These are phyloP conservation scores for Neocatenulostroma microsporum DNA, from an alignment of 2,329 filamentous ascomycete genomes.

Conservation along the genomic window DNA sequence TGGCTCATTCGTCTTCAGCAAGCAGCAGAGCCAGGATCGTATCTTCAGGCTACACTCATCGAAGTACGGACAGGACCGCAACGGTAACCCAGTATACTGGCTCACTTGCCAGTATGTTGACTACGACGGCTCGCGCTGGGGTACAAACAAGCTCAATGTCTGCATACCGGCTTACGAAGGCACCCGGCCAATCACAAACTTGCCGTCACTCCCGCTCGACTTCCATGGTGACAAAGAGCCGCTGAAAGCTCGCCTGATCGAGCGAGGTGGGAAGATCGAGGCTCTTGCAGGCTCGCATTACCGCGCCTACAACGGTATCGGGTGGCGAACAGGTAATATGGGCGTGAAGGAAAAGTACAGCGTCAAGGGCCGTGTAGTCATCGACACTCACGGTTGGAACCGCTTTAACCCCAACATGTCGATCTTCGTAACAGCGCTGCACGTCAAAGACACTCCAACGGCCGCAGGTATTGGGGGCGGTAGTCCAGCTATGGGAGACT, in stretches of 20 bases:
- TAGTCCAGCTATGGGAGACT: slow-evolving; percentile 1
- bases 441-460: slow-evolving; percentile 7
- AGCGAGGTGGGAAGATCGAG: slow-evolving; percentile 42
- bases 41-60: slow-evolving; percentile 27
- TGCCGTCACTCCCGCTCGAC: slow-evolving; percentile 39
- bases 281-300: slow-evolving; percentile 43
- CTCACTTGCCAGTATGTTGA: slow-evolving; percentile 27
- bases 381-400: slow-evolving; percentile 42
- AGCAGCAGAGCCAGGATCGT: slow-evolving; percentile 32
- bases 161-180: slow-evolving; percentile 31
- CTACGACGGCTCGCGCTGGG: slow-evolving; percentile 33
- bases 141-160: slow-evolving; percentile 25
- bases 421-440: slow-evolving; percentile 32
- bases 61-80: slow-evolving; percentile 25
- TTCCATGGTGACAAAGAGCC: slow-evolving; percentile 36
- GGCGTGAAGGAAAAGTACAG: slow-evolving; percentile 34
- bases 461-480: slow-evolving; percentile 6
- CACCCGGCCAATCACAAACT: slow-evolving; percentile 35
- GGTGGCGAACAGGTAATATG: slow-evolving; percentile 30
- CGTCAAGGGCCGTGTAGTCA: slow-evolving; percentile 44
- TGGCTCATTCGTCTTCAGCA: slow-evolving; percentile 27
- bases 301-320: slow-evolving; percentile 43
- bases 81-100: slow-evolving; percentile 33
- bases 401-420: slow-evolving; percentile 38
- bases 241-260: slow-evolving; percentile 35